Conservation (phyloP, 108 stramenopile species). For the Craspedostauros australis region DNA sequence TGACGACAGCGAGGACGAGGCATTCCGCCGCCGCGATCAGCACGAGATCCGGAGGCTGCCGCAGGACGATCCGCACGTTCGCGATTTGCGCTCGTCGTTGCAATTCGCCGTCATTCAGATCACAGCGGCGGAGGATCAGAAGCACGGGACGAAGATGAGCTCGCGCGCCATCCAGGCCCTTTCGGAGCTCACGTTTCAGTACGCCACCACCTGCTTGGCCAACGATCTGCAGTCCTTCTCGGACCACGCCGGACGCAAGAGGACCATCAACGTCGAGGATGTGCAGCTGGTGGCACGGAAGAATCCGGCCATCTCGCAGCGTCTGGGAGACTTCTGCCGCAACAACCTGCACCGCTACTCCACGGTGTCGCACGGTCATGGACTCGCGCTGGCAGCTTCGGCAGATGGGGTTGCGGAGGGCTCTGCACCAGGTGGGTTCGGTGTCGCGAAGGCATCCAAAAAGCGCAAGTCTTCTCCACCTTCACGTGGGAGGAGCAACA, state of each 20-base stretch:
- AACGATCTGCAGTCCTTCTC: constrained; percentile 51
- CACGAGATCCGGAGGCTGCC: constrained; percentile 1
- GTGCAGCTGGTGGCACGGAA: constrained; percentile 32
- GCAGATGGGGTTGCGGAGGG: too few relatives aligned
- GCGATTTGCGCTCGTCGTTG: constrained; percentile 28
- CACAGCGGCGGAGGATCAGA: constrained; percentile 11
- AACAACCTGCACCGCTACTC: too few relatives aligned
- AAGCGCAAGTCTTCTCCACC: too few relatives aligned
- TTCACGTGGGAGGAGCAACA: too few relatives aligned
- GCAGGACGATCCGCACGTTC: too few relatives aligned
- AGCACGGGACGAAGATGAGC: constrained; percentile 20
- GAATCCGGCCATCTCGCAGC: constrained; percentile 4
- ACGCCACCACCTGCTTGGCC: constrained; percentile 38
- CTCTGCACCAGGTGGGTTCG: too few relatives aligned
- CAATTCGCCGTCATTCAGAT: constrained; percentile 26
- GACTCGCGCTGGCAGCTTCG: too few relatives aligned
- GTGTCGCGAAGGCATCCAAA: too few relatives aligned
- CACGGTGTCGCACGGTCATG: too few relatives aligned
- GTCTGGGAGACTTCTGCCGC: neutral
- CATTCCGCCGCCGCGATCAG: too few relatives aligned
- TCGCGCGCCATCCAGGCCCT: constrained; percentile 41
- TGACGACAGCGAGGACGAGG: neutral
- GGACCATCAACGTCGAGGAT: constrained; percentile 36
- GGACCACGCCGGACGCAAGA: constrained; percentile 33
- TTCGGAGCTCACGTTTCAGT: constrained; percentile 56